These are phyloP conservation scores for Phialophora chinensis DNA, from an alignment of 2,329 filamentous ascomycete species.

Conservation along the genomic window DNA sequence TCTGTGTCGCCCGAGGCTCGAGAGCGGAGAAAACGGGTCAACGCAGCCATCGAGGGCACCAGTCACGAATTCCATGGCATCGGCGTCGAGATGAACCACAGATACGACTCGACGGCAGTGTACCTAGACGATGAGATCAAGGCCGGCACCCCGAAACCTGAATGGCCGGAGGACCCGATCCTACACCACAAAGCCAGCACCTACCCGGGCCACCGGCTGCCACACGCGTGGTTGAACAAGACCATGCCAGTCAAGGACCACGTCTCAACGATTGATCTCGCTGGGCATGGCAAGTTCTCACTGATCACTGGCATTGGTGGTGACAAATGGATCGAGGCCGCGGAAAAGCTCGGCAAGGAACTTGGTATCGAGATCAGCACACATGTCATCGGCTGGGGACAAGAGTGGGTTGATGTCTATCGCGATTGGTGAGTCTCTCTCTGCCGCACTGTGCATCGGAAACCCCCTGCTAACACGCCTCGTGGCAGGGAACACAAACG, in stretches of 20 bases:
- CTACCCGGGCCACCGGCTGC: conserved; percentile 64
- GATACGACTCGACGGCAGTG: conserved; percentile 54
- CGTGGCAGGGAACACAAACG: conserved; percentile 47
- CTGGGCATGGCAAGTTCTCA: conserved; percentile 60
- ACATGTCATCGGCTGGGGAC: conserved; percentile 62
- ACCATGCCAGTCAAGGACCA: conserved; percentile 49
- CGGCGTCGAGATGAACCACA: conserved; percentile 66
- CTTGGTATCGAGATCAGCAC: conserved; percentile 57
- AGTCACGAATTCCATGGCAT: conserved; percentile 61
- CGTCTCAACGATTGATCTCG: conserved; percentile 65
- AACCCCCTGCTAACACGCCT: background rate
- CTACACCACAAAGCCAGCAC: conserved; percentile 57
- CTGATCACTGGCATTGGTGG: conserved; percentile 64
- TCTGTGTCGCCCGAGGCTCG: conserved; percentile 48
- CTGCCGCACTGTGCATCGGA: no score
- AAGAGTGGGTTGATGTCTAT: conserved; percentile 68
- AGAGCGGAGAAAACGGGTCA: conserved; percentile 49
- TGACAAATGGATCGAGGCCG: conserved; percentile 60
- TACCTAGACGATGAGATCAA: conserved; percentile 52
- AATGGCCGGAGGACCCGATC: conserved; percentile 48
- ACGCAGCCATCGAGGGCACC: conserved; percentile 51
- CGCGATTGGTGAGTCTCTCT: conserved; percentile 59
- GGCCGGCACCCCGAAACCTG: conserved; percentile 27
- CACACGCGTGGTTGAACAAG: conserved; percentile 68
- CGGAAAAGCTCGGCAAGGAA: conserved; percentile 45